Conservation (phyloP, 2,329 filamentous ascomycete species). For the Penicillium thymicola region DNA sequence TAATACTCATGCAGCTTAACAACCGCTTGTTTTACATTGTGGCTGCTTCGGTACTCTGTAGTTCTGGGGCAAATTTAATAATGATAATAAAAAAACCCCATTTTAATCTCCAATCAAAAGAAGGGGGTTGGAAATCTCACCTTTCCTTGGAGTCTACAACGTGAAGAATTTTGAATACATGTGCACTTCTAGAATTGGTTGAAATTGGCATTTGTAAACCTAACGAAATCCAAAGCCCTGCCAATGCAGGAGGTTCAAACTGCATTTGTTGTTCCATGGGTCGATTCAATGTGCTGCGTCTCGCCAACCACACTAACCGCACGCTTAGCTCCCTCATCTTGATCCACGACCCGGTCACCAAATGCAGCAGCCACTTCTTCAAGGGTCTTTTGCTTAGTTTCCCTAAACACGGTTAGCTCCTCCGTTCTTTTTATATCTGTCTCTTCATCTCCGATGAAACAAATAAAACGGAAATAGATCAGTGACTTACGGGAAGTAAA, state of each 20-base stretch:
- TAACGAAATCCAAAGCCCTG: too few relatives aligned
- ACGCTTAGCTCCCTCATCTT: conserved; percentile 26
- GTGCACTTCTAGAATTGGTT: neutral
- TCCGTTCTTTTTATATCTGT: neutral
- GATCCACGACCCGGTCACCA: conserved; percentile 45
- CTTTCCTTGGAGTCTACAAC: too few relatives aligned
- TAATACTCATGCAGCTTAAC: neutral
- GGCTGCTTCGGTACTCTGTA: conserved; percentile 1
- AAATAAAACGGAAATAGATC: neutral
- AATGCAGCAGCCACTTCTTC: conserved; percentile 51
- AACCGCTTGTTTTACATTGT: neutral
- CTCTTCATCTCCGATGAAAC: neutral
- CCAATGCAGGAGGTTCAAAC: neutral
- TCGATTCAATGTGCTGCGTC: conserved; percentile 19
- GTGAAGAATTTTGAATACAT: neutral
- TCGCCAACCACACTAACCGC: conserved; percentile 25
- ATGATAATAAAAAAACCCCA: neutral
- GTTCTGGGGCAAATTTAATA: neutral
- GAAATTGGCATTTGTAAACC: neutral
- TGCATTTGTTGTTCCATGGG: neutral
- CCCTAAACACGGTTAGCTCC: conserved; percentile 28
- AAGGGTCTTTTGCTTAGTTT: conserved; percentile 49
- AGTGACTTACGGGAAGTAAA: conserved; percentile 52
- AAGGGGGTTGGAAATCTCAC: neutral
- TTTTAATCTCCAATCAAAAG: neutral